Base-by-base conservation (phyloP, 768 basidiomycete species). In the Dendrothele bispora region DNA sequence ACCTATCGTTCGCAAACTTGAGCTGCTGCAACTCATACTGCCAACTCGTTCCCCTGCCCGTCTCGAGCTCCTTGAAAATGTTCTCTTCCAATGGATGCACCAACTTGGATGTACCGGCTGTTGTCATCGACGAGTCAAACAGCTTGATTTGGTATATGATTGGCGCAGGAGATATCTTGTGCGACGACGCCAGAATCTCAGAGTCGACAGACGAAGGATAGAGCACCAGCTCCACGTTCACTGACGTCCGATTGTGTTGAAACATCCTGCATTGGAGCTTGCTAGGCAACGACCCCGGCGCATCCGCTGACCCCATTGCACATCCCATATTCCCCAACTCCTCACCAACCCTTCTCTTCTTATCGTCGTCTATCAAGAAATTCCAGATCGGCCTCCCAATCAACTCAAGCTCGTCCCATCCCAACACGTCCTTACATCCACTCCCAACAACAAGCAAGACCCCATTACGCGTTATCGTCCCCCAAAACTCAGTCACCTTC, bases 1-100 rank as follows among this genome's bases (percentile, higher is more conserved):
- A 53, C 51, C 82, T 66, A 64, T 81, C 73, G 58, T 91, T 92
- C 43, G 77, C 73, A 57, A 84, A 83, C 59, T 83, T 77, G 54
- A 94, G 72, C 64, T 93, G 89, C 67, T 91, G 86, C 39, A 95
- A 72, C 68, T 93, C 91, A 56, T 92, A 95, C 69, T 95, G 93
- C 93, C 94, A 97, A 54, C 89, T 91, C 26, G 86, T 85, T 10
- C 80, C 84, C 4, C 85, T 70, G 12, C 68, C 64, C 0, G 78
- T 75, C 35, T 87, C 82, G 12, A 94, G 74, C 61, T 90, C 88
- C 32, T 80, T 82, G 52, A 91, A 92, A 15, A 92, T 62, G 53
- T 89, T 47, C 27, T 54, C 54, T 24, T 20, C 35, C 18, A 56
- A 48, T 17, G 35, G 32, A 43, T 55, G 56, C 51, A 52, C 50